Percentiles rank a stretch among this genome's conserved stretches.
phyloP scores from a whole-genome alignment of 2,329 filamentous ascomycete species.

The Botrytis galanthina region DNA sequence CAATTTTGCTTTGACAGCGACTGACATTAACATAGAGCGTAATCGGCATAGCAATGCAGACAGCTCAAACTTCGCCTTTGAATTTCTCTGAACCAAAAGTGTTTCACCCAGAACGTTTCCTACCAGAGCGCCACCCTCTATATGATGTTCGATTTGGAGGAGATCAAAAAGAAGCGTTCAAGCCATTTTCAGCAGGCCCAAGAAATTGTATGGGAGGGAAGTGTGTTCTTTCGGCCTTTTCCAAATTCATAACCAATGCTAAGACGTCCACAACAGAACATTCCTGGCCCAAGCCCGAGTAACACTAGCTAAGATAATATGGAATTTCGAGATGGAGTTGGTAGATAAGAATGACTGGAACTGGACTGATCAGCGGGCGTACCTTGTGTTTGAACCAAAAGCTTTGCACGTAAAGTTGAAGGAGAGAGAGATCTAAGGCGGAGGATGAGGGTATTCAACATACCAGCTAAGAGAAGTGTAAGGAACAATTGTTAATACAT shows the following conservation, averaged over 20 bases:
- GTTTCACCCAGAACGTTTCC: conserved; percentile 14
- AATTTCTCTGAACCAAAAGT: conserved; percentile 4
- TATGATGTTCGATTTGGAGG: conserved; percentile 4
- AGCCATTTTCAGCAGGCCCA: neutral
- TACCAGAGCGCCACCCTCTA: neutral
- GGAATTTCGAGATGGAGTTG: conserved; percentile 5
- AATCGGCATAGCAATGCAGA: conserved; percentile 4
- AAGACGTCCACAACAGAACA: neutral
- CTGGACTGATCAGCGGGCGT: conserved; percentile 11
- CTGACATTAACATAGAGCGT: neutral
- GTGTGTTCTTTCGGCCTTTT: neutral
- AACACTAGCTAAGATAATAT: neutral
- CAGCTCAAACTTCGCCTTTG: neutral
- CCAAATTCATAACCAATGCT: neutral
- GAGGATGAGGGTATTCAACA: neutral
- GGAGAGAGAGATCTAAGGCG: neutral
- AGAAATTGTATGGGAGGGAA: conserved; percentile 9
- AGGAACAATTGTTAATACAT: neutral
- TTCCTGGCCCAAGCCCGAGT: conserved; percentile 6
- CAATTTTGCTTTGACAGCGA: no score
- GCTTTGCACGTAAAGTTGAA: neutral
- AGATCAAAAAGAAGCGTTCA: conserved; percentile 10
- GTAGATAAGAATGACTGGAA: neutral
- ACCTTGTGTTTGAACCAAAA: conserved; percentile 14
- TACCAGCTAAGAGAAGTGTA: neutral